A percentile compares a stretch with the other conserved stretches of the same genome.
phyloP scores from a whole-genome alignment of 768 basidiomycete genomes.

The Rhodotorula paludigena region DNA sequence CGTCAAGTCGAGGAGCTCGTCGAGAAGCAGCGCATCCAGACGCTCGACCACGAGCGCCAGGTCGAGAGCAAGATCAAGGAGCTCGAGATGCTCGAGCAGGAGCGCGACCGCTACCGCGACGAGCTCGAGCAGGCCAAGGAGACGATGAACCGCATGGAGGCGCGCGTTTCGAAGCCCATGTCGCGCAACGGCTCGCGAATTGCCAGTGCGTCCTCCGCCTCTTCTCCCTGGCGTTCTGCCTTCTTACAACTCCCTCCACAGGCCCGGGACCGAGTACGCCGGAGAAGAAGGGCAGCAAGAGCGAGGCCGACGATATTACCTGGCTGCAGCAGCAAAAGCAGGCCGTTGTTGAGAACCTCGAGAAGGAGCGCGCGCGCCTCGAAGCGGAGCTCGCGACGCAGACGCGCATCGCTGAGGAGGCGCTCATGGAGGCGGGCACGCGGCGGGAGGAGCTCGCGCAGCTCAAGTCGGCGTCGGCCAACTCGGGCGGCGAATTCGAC shows the following conservation, averaged over 20 bases:
- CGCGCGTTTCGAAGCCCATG: not conserved
- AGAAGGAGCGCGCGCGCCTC: conserved; percentile 4
- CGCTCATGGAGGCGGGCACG: not conserved
- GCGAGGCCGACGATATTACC: not conserved
- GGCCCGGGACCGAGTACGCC: not conserved
- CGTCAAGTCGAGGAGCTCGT: not conserved
- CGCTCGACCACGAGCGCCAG: not conserved
- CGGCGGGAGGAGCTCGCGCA: not conserved
- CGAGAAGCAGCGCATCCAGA: not conserved
- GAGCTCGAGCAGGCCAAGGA: not conserved
- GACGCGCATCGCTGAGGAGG: conserved; percentile 1
- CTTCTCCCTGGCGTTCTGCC: no score
- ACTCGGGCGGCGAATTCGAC: not conserved
- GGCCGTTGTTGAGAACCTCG: not conserved
- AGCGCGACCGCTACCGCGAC: conserved; percentile 3
- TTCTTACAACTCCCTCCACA: no score
- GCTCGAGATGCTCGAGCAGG: conserved; percentile 4
- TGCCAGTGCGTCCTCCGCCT: not conserved
- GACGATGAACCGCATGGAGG: not conserved
- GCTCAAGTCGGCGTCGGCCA: not conserved
- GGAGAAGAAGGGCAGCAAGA: not conserved
- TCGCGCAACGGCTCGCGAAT: not conserved
- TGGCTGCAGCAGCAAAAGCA: conserved; percentile 1
- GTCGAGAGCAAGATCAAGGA: conserved; percentile 1
- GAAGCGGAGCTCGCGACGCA: not conserved